Evolutionary conservation across 257 asterid species (phyloP).

Genomic region (Primulina tabacum): DNA sequence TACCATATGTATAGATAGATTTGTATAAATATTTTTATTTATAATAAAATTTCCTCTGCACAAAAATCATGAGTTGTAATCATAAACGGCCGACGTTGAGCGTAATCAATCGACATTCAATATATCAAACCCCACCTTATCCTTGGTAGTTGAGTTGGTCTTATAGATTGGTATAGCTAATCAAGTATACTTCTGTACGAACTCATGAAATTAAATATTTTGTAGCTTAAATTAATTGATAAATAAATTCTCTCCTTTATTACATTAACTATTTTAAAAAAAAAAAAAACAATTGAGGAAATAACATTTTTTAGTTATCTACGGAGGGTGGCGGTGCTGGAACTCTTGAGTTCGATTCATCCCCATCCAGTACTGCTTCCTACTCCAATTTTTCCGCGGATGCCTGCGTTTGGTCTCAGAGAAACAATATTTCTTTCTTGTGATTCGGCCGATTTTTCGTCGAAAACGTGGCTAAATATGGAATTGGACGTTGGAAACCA

Average conservation of each 20-base stretch:
- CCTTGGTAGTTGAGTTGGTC: background rate
- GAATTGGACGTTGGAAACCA: conserved; percentile 45
- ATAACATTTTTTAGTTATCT: no score
- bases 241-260: no score
- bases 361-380: conserved; percentile 58
- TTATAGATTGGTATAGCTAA: background rate
- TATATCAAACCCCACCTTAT: background rate
- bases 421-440: conserved; percentile 41
- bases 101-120: background rate
- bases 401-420: conserved; percentile 62
- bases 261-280: no score
- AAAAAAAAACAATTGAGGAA: no score
- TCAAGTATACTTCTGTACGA: no score
- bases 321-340: conserved; percentile 61
- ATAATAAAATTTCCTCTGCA: background rate
- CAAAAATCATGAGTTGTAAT: background rate
- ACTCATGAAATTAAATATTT: no score
- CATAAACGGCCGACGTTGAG: background rate
- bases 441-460: conserved; percentile 18
- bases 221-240: no score
- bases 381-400: conserved; percentile 48
- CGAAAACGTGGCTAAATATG: conserved; percentile 32
- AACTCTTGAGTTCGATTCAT: conserved; percentile 62
- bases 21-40: no score
- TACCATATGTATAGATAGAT: no score